Percentiles rank a stretch among this genome's conserved stretches.
These are phyloP conservation scores for Raffaelea deltoideospora DNA, from an alignment of 2,329 filamentous ascomycete genomes.

Conservation along the genomic window DNA sequence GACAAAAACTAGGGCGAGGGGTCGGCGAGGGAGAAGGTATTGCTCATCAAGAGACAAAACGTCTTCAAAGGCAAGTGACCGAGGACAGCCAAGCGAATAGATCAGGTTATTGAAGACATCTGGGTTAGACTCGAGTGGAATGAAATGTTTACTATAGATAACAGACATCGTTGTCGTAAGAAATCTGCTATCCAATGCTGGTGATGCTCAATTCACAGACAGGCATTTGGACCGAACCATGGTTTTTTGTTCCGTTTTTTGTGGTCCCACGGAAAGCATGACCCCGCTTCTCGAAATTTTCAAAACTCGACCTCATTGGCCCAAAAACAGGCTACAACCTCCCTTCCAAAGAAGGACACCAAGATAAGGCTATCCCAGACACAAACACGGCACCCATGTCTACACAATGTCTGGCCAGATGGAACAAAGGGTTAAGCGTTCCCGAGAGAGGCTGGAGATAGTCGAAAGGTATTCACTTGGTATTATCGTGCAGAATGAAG, in stretches of 20 bases:
- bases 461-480: no score
- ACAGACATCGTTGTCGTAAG: neutral
- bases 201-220: neutral
- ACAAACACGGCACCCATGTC: no score
- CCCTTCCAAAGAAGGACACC: no score
- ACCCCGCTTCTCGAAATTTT: neutral
- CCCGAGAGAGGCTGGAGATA: no score
- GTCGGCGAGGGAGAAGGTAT: conserved; percentile 49
- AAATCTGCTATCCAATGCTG: neutral
- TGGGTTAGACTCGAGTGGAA: conserved; percentile 34
- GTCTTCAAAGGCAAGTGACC: conserved; percentile 47
- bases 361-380: no score
- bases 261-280: neutral
- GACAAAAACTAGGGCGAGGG: conserved; percentile 52
- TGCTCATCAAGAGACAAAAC: conserved; percentile 55
- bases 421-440: no score
- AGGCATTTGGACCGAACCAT: neutral
- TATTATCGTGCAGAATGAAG: no score
- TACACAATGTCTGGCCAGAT: no score
- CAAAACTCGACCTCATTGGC: neutral
- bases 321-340: no score
- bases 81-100: conserved; percentile 45
- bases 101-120: conserved; percentile 51
- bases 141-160: conserved; percentile 13
- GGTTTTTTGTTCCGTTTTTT: neutral